phyloP scores from a whole-genome alignment of 176 grass and related monocot species.

The Phyllostachys edulis region DNA sequence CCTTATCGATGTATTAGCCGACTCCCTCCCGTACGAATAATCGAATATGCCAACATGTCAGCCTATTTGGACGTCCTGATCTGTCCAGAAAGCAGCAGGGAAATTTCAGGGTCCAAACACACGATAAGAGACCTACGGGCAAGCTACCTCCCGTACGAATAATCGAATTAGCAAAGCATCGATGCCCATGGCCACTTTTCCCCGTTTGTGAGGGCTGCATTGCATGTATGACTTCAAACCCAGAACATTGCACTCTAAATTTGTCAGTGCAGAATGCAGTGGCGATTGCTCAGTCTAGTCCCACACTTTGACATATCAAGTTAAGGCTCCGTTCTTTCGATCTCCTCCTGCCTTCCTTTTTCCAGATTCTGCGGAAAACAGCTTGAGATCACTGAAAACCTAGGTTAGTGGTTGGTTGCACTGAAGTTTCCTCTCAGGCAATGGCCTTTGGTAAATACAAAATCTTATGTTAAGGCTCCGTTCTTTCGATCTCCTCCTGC shows the following conservation, averaged over 20 bases:
- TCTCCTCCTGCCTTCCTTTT: neutral
- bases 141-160: too few species aligned
- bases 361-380: slow-evolving; percentile 29
- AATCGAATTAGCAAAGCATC: neutral
- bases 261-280: neutral
- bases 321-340: neutral
- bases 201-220: neutral
- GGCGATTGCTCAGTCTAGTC: neutral
- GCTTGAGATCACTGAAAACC: slow-evolving; percentile 30
- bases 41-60: neutral
- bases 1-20: too few species aligned
- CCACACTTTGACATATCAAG: neutral
- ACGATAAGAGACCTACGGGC: neutral
- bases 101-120: neutral
- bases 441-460: neutral
- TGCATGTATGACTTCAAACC: neutral
- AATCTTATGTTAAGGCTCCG: neutral
- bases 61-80: neutral
- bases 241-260: neutral
- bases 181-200: neutral
- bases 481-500: neutral
- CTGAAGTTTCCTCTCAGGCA: neutral
- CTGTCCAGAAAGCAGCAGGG: neutral
- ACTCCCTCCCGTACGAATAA: neutral
- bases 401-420: neutral